Evolutionary conservation across 2,329 filamentous ascomycete genomes (phyloP), one percentile per base, ranked within the genome.

Genomic region (Alternaria consortialis): DNA sequence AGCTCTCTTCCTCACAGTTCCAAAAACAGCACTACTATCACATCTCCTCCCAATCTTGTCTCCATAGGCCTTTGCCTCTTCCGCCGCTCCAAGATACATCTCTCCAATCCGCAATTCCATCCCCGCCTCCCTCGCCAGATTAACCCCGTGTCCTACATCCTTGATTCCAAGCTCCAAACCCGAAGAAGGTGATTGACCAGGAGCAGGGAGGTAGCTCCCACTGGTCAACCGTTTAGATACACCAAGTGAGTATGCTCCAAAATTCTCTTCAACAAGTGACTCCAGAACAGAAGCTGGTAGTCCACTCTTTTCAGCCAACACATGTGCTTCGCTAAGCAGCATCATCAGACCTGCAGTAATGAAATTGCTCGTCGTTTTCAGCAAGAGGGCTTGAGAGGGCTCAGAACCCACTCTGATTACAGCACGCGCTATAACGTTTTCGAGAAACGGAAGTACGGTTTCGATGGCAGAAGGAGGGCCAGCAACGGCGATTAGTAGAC

Each of bases 1-100:
- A 2, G 82, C 79, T 54, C 81, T 74, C 53, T 65, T 63, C 44
- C 84, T 77, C 25, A 85, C 67, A 25, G 83, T 70, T 1, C 84
- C 84, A 72, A 83, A 86, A 68, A 86, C 78, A n/a, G 80, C 80
- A 9, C 81, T 84, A 9, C 83, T 85, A 71, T 86, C 84, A 27
- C 86, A 66, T 2, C 70, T 66, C 42, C 83, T 73, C 0, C 64
- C 74, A 17, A 72, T 74, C 12, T 71, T 60, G 3, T 77, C 71
- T 0, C 78, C 79, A 64, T 76, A 83, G 1, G 37, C 47, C 29
- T 77, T 82, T 0, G 84, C 84, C 57, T 82, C 77, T 29, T 74
- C 64, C 40, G 85, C 68, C 61, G 84, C 80, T 15, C 71, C 74
- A 29, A 85, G 66, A 5, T 79, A 82, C 25, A 83, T 67, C 55